Evolutionary conservation across 2,329 filamentous ascomycete species (phyloP).

Genomic region (Atkinsonella texensis): DNA sequence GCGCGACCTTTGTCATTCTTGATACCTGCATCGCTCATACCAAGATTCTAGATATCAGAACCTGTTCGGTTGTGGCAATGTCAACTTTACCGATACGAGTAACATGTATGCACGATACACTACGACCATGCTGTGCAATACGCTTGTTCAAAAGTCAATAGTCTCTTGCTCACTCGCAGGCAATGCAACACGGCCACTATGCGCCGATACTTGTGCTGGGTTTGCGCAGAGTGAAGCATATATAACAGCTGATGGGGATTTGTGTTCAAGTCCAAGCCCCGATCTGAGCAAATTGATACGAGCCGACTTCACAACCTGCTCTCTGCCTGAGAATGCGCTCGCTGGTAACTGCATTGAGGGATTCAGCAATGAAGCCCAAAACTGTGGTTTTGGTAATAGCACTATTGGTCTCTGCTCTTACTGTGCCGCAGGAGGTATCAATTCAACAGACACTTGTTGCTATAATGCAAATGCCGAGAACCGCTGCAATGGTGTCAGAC

Average conservation of each 20-base stretch:
- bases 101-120: slow-evolving; percentile 89
- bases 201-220: slow-evolving; percentile 79
- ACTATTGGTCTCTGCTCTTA: slow-evolving; percentile 74
- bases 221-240: slow-evolving; percentile 82
- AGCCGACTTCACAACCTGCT: slow-evolving; percentile 85
- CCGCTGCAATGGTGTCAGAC: slow-evolving; percentile 61
- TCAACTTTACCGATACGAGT: slow-evolving; percentile 68
- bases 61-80: slow-evolving; percentile 65
- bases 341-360: slow-evolving; percentile 65
- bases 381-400: slow-evolving; percentile 73
- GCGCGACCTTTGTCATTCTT: background rate
- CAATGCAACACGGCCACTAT: slow-evolving; percentile 61
- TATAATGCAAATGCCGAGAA: slow-evolving; percentile 64
- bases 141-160: slow-evolving; percentile 83
- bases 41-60: slow-evolving; percentile 55
- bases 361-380: slow-evolving; percentile 65
- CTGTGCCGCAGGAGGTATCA: slow-evolving; percentile 70
- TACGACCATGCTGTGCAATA: slow-evolving; percentile 83
- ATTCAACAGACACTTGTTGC: slow-evolving; percentile 93
- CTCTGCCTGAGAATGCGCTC: slow-evolving; percentile 69
- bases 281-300: slow-evolving; percentile 68
- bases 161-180: slow-evolving; percentile 52
- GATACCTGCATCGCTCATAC: background rate
- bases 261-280: slow-evolving; percentile 56
- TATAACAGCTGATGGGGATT: slow-evolving; percentile 58